Conservation (phyloP, 768 basidiomycete species). For the Suillus hirtellus region DNA sequence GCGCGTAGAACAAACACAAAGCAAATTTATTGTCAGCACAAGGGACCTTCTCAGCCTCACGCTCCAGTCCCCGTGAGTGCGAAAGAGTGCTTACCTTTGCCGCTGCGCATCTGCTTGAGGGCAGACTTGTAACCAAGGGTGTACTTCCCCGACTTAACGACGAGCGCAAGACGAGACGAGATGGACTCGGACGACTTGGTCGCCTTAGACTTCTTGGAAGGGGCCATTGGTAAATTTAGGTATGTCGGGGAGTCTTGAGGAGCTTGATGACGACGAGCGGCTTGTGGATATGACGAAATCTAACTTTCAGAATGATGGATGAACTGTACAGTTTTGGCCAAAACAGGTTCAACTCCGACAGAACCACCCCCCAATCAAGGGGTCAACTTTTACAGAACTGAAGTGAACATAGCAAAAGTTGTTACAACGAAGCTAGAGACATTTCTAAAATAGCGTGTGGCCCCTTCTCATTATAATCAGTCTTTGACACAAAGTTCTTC, state of each 20-base stretch:
- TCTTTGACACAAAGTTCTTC: constrained; percentile 76
- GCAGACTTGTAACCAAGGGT: constrained; percentile 97
- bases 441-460: constrained; percentile 77
- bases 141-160: constrained; percentile 99
- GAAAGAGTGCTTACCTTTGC: constrained; percentile 80
- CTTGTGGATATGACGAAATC: constrained; percentile 14
- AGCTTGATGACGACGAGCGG: constrained; percentile 13
- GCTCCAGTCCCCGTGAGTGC: constrained; percentile 91
- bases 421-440: constrained; percentile 69
- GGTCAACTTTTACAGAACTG: not conserved
- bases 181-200: constrained; percentile 94
- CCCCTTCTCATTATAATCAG: constrained; percentile 71
- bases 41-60: constrained; percentile 99
- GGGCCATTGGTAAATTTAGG: constrained; percentile 67
- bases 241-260: constrained; percentile 17
- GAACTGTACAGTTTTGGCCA: constrained; percentile 32
- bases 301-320: constrained; percentile 18
- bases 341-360: constrained; percentile 25
- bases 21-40: constrained; percentile 54
- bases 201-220: constrained; percentile 93
- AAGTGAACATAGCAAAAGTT: not conserved
- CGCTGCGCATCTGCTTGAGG: constrained; percentile 96
- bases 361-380: constrained; percentile 12
- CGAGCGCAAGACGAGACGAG: constrained; percentile 87
- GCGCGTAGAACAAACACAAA: constrained; percentile 20